Evolutionary conservation across 177 flowering plant species (phyloP).

Genomic region (Vitis hybrid): DNA sequence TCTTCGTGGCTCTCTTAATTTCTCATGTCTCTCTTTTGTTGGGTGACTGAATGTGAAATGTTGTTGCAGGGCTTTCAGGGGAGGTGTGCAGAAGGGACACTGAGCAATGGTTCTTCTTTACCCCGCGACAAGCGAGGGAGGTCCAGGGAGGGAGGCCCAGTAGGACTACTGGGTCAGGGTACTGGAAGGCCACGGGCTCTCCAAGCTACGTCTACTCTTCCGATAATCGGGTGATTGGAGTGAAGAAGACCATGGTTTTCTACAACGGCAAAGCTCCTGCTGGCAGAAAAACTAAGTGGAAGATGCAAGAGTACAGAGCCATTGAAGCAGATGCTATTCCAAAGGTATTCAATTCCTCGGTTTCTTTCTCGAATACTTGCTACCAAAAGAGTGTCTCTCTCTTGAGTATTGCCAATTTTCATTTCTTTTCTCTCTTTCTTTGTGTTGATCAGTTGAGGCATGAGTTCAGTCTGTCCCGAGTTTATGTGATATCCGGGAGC

Average conservation of each 20-base stretch:
- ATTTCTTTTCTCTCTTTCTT: no score
- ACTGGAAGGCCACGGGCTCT: constrained; percentile 79
- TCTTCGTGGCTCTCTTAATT: background rate
- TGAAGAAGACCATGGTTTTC: constrained; percentile 74
- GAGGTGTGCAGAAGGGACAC: constrained; percentile 47
- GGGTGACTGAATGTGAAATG: background rate
- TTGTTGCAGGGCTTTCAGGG: constrained; percentile 49
- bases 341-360: constrained; percentile 14
- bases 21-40: no score
- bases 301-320: constrained; percentile 78
- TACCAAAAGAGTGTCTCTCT: no score
- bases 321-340: constrained; percentile 28
- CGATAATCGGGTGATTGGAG: constrained; percentile 45
- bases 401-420: no score
- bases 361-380: no score
- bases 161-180: constrained; percentile 59
- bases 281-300: constrained; percentile 68
- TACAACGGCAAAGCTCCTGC: constrained; percentile 65
- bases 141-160: constrained; percentile 66
- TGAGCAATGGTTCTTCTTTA: constrained; percentile 75
- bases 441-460: constrained; percentile 31
- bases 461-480: constrained; percentile 41
- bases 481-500: constrained; percentile 37
- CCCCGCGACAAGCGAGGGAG: constrained; percentile 61
- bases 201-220: constrained; percentile 56